Conservation (phyloP, 2,329 filamentous ascomycete species). For the Diaporthe sp. region DNA sequence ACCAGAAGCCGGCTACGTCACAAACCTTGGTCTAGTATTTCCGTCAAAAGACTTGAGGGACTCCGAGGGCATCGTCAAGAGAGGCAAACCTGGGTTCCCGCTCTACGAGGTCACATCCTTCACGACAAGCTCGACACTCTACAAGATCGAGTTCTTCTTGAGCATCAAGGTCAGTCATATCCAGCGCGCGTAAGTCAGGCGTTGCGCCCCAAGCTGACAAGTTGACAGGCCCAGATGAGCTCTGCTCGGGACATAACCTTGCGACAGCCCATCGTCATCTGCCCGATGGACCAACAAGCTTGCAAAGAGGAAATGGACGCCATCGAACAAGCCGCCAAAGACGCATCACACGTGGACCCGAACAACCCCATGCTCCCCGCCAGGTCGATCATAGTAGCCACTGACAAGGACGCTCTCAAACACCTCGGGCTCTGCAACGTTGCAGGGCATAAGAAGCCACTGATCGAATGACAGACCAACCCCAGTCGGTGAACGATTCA, state of each 20-base stretch:
- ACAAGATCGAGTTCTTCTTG: slow-evolving; percentile 98
- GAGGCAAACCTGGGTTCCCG: slow-evolving; percentile 88
- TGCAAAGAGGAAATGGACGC: slow-evolving; percentile 99
- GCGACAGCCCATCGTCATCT: slow-evolving; percentile 94
- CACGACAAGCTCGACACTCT: slow-evolving; percentile 91
- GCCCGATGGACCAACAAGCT: slow-evolving; percentile 91
- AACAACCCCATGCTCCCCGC: slow-evolving; percentile 95
- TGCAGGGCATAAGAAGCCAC: slow-evolving; percentile 71
- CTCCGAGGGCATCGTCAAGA: slow-evolving; percentile 84
- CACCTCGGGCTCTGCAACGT: slow-evolving; percentile 73
- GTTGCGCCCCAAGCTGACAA: slow-evolving; percentile 2
- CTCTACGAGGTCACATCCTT: slow-evolving; percentile 90
- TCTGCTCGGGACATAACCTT: slow-evolving; percentile 89
- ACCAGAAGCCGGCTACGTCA: slow-evolving; percentile 91
- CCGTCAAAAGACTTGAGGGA: slow-evolving; percentile 91
- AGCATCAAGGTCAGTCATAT: slow-evolving; percentile 80
- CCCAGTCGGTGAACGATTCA: slow-evolving; percentile 13
- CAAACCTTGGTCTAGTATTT: slow-evolving; percentile 90
- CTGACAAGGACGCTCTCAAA: slow-evolving; percentile 73
- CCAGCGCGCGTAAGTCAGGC: background rate
- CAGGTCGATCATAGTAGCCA: slow-evolving; percentile 81
- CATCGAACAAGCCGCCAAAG: slow-evolving; percentile 94
- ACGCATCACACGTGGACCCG: slow-evolving; percentile 87
- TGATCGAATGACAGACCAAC: slow-evolving; percentile 64
- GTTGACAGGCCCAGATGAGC: slow-evolving; percentile 81